Conservation (phyloP, 495 filamentous ascomycete species). For the Aspergillus haitiensis region DNA sequence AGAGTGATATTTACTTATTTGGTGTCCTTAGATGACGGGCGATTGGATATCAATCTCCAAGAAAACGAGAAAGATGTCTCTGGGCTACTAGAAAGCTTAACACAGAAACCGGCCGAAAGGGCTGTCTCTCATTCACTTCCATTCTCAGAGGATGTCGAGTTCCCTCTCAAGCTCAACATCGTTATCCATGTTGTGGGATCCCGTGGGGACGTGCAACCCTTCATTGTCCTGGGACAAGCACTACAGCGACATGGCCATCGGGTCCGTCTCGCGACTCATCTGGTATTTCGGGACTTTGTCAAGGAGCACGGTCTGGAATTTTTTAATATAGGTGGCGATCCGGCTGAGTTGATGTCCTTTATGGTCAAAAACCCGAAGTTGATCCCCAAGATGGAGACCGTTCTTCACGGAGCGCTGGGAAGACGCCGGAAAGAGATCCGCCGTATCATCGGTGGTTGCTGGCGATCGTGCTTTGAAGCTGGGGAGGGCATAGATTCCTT, state of each 20-base stretch:
- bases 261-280: slow-evolving; percentile 76
- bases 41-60: neutral
- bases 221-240: slow-evolving; percentile 64
- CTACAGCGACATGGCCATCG: slow-evolving; percentile 70
- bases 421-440: slow-evolving; percentile 65
- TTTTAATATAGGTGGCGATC: slow-evolving; percentile 77
- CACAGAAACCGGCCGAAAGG: neutral
- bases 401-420: slow-evolving; percentile 66
- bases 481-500: slow-evolving; percentile 49
- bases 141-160: slow-evolving; percentile 46
- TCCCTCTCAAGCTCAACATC: slow-evolving; percentile 61
- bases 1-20: no score
- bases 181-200: slow-evolving; percentile 82
- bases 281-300: slow-evolving; percentile 67
- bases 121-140: neutral
- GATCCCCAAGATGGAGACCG: slow-evolving; percentile 65
- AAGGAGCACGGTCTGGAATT: slow-evolving; percentile 71
- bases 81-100: neutral
- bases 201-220: slow-evolving; percentile 75
- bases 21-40: neutral
- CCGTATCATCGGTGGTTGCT: slow-evolving; percentile 72
- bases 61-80: neutral
- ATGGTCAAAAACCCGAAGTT: slow-evolving; percentile 85
- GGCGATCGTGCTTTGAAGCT: slow-evolving; percentile 69
- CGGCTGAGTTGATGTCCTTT: slow-evolving; percentile 76